A percentile compares a stretch with the other conserved stretches of the same genome.
Evolutionary conservation across 116 monocot species (phyloP).

Genomic region (Cymodocea nodosa): DNA sequence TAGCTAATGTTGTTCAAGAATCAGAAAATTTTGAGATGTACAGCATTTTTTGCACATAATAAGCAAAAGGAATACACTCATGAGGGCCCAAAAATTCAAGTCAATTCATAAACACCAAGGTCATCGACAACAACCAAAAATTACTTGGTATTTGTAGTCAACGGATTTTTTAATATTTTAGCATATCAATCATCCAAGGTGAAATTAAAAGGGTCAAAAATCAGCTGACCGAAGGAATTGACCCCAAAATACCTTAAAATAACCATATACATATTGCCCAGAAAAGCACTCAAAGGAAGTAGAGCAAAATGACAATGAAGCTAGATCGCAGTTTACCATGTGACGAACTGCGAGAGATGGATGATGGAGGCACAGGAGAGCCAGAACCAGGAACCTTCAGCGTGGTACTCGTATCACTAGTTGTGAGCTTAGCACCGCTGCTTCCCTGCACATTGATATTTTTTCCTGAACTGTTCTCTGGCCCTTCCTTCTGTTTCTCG

Average conservation of each 20-base stretch:
- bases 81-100: too few relatives aligned
- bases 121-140: too few relatives aligned
- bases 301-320: background rate
- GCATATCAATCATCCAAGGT: too few relatives aligned
- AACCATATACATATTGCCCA: background rate
- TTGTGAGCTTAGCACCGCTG: conserved; percentile 12
- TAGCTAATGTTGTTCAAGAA: too few relatives aligned
- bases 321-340: conserved; percentile 23
- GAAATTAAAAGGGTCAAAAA: background rate
- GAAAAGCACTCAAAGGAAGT: background rate
- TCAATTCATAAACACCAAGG: too few relatives aligned
- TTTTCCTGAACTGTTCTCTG: conserved; percentile 25
- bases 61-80: too few relatives aligned
- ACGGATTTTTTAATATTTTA: too few relatives aligned
- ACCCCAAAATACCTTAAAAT: background rate
- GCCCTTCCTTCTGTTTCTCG: conserved; percentile 79
- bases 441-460: conserved; percentile 3
- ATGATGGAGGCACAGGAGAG: conserved; percentile 58
- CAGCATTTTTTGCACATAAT: too few relatives aligned
- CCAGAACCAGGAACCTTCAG: conserved; percentile 16
- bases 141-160: too few relatives aligned
- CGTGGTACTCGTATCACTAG: conserved; percentile 29
- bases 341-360: conserved; percentile 36
- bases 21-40: too few relatives aligned
- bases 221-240: background rate